Conservation (phyloP, 768 basidiomycete genomes). For the Suillus sp. region DNA sequence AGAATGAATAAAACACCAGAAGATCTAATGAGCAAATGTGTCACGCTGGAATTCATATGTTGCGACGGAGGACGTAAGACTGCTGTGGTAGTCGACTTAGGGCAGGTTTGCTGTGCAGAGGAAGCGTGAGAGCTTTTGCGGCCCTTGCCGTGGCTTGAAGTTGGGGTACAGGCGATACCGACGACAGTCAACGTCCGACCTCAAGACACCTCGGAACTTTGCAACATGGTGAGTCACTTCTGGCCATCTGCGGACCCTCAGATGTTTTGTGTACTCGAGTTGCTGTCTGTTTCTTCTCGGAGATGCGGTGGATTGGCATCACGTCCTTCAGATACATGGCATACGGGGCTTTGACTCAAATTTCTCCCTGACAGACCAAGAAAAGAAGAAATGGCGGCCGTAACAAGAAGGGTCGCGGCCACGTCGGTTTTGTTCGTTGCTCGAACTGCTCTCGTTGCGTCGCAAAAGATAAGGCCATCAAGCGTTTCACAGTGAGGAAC, state of each 20-base stretch:
- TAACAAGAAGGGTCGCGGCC: slow-evolving; percentile 99
- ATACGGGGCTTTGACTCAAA: slow-evolving; percentile 13
- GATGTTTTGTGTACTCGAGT: neutral
- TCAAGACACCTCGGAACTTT: slow-evolving; percentile 25
- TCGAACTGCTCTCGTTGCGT: slow-evolving; percentile 99
- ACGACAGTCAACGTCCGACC: slow-evolving; percentile 21
- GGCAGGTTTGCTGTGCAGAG: slow-evolving; percentile 25
- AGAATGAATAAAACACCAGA: neutral
- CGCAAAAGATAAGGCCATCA: slow-evolving; percentile 99
- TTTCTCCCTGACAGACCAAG: slow-evolving; percentile 69
- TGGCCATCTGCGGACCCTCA: neutral
- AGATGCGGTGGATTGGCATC: neutral
- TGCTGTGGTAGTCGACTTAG: slow-evolving; percentile 24
- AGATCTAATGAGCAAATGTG: neutral
- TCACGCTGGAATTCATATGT: neutral
- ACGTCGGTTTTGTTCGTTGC: slow-evolving; percentile 93
- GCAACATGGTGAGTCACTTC: slow-evolving; percentile 34
- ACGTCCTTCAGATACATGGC: slow-evolving; percentile 10
- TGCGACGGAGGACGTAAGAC: no score
- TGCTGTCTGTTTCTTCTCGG: neutral
- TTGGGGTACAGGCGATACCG: slow-evolving; percentile 9
- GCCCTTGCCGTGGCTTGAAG: slow-evolving; percentile 24
- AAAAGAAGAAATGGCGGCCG: slow-evolving; percentile 99
- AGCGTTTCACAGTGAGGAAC: slow-evolving; percentile 98
- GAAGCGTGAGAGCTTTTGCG: slow-evolving; percentile 24